phyloP scores from a whole-genome alignment of 176 grass and related monocot genomes.

The Ananas comosus region DNA sequence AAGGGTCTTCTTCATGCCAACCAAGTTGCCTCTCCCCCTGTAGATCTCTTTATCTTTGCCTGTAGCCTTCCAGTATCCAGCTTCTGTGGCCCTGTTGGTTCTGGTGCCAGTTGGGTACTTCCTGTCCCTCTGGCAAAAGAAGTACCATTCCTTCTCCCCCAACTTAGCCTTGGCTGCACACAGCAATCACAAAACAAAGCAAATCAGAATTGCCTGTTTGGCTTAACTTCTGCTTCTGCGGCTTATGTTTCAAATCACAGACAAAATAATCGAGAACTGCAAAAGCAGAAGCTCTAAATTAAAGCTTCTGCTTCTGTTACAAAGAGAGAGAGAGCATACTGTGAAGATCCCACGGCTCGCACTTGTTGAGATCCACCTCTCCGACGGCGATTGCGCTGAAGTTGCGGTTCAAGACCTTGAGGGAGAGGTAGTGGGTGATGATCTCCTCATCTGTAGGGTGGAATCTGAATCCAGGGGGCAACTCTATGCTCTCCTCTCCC shows the following conservation, averaged over 20 bases:
- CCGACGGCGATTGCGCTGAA: slow-evolving; percentile 64
- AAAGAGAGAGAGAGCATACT: slow-evolving; percentile 23
- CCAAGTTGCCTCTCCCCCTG: slow-evolving; percentile 39
- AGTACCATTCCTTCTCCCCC: slow-evolving; percentile 92
- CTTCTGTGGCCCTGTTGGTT: slow-evolving; percentile 84
- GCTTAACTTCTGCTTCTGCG: too few relatives aligned
- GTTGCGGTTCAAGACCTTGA: slow-evolving; percentile 35
- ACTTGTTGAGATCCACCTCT: slow-evolving; percentile 96
- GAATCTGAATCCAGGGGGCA: slow-evolving; percentile 93
- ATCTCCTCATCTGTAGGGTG: slow-evolving; percentile 97
- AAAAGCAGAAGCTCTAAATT: not conserved
- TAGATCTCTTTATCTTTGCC: slow-evolving; percentile 98
- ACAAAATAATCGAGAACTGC: too few relatives aligned
- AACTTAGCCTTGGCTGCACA: slow-evolving; percentile 62
- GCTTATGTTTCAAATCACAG: not conserved
- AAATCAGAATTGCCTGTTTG: too few relatives aligned
- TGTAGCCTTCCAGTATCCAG: slow-evolving; percentile 96
- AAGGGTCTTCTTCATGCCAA: slow-evolving; percentile 99
- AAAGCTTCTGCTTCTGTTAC: not conserved
- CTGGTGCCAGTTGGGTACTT: slow-evolving; percentile 92
- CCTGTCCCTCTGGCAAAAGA: slow-evolving; percentile 90
- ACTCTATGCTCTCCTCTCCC: slow-evolving; percentile 40
- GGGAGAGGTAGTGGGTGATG: slow-evolving; percentile 76
- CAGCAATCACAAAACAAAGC: not conserved
- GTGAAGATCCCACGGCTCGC: slow-evolving; percentile 90